Base-by-base conservation (phyloP, 495 filamentous ascomycete species). In the Corynascus novoguineensis region DNA sequence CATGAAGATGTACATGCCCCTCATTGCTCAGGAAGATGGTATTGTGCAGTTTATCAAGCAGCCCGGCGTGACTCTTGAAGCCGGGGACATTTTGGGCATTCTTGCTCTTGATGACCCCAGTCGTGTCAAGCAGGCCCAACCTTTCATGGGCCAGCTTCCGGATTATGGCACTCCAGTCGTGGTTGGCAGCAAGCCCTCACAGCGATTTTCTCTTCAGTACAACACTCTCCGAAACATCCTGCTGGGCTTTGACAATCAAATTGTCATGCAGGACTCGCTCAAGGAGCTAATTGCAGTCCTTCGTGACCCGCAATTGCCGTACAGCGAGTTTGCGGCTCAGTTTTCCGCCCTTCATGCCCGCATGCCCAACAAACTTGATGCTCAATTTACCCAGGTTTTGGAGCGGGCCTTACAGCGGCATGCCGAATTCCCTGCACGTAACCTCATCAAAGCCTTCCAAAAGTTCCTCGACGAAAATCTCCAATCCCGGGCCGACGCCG, bases 1-100 rank as follows among this genome's bases (percentile, higher is more conserved):
- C 71, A 99, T 99, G 93, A 99, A 99, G 81, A 99, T 99, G 93
- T 97, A 96, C 78, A 99, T 99, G 93, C 93, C 93, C 64, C 81
- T 99, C 51, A 80, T 99, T 53, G 87, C 93, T n/a, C 86, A 92
- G 71, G 93, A 99, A 71, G 95, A 96, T 62, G 93, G 93, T 74
- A 85, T 92, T 53, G 95, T 99, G 44, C 92, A 97, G 75, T 81
- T 97, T 65, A 96, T 99, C 78, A 99, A 99, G 83, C 93, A 97
- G 75, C 95, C 95, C 52, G 93, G 93, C 64, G 89, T 93, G 19
- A 93, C 90, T n/a, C 86, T 99, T 31, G 91, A 97, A 72, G 93
- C 93, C 65, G 93, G 93, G 68, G 93, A 99, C 64, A 97, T 97
- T 59, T 85, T 99, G n/a, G 93, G 91, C 75, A 96, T 99, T 59